Conservation (phyloP, 768 basidiomycete species). For the Gloeophyllum trabeum region DNA sequence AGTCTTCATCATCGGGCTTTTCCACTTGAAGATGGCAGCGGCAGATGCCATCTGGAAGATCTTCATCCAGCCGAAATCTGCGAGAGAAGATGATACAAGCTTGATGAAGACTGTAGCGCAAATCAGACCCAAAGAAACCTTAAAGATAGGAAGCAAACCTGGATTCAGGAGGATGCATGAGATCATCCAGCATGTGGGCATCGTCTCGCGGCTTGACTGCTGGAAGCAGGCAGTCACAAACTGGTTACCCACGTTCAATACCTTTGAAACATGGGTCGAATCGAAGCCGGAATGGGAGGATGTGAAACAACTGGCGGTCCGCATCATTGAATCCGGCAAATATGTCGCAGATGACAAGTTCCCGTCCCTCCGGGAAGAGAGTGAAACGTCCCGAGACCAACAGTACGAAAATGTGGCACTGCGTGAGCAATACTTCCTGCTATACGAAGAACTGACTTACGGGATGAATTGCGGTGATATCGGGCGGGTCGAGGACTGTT, state of each 20-base stretch:
- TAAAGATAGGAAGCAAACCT: slow-evolving; percentile 13
- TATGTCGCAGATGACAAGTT: slow-evolving; percentile 10
- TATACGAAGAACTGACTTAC: slow-evolving; percentile 28
- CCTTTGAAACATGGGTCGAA: slow-evolving; percentile 19
- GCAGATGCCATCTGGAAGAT: slow-evolving; percentile 5
- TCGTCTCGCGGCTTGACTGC: slow-evolving; percentile 6
- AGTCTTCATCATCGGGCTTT: slow-evolving; percentile 11
- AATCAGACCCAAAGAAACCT: slow-evolving; percentile 17
- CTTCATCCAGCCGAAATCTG: slow-evolving; percentile 3
- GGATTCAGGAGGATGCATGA: slow-evolving; percentile 19
- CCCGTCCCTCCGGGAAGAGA: neutral
- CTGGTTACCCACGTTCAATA: neutral
- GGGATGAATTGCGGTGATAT: slow-evolving; percentile 20
- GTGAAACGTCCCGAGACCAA: slow-evolving; percentile 13
- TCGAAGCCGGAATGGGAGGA: slow-evolving; percentile 17
- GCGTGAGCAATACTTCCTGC: slow-evolving; percentile 20
- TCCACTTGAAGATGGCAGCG: slow-evolving; percentile 1
- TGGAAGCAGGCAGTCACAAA: slow-evolving; percentile 17
- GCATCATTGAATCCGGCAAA: slow-evolving; percentile 10
- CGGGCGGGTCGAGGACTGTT: slow-evolving; percentile 17
- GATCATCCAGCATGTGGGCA: slow-evolving; percentile 13
- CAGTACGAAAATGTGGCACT: slow-evolving; percentile 22
- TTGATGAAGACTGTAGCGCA: slow-evolving; percentile 7
- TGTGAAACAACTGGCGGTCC: slow-evolving; percentile 14
- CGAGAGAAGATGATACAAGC: slow-evolving; percentile 7